A percentile compares a stretch with the other conserved stretches of the same genome.
Evolutionary conservation across 2,329 filamentous ascomycete genomes (phyloP).

Genomic region (Pseudopyrenochaeta lycopersici): DNA sequence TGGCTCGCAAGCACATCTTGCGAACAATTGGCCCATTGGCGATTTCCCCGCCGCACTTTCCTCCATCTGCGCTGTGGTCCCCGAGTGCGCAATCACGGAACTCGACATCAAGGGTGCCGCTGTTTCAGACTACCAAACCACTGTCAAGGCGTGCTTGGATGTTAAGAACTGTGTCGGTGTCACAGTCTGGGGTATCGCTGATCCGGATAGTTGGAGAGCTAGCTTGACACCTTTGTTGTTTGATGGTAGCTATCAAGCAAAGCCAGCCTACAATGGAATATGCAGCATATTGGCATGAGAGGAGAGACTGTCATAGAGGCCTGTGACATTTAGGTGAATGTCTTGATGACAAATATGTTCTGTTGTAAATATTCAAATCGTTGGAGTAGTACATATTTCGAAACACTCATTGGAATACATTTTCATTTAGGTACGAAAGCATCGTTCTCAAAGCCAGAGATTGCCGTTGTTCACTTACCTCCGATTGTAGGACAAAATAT

Average conservation of each 20-base stretch:
- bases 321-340: background rate
- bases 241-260: slow-evolving; percentile 52
- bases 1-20: slow-evolving; percentile 66
- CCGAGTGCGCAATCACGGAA: slow-evolving; percentile 72
- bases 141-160: slow-evolving; percentile 64
- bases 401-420: too few species aligned
- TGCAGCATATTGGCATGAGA: slow-evolving; percentile 12
- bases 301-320: background rate
- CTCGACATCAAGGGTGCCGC: slow-evolving; percentile 70
- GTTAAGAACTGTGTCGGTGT: slow-evolving; percentile 70
- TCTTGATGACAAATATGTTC: background rate
- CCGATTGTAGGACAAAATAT: too few species aligned
- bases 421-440: too few species aligned
- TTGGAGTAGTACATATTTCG: too few species aligned
- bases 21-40: slow-evolving; percentile 53
- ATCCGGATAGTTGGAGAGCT: slow-evolving; percentile 55
- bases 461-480: too few species aligned
- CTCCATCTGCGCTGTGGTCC: slow-evolving; percentile 60
- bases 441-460: too few species aligned
- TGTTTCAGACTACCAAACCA: slow-evolving; percentile 65
- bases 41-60: slow-evolving; percentile 61
- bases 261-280: slow-evolving; percentile 49
- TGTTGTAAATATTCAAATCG: background rate
- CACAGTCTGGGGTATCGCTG: slow-evolving; percentile 67
- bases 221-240: slow-evolving; percentile 52